Evolutionary conservation across 805 yeast genomes (phyloP), one percentile per base, ranked within the genome.

Genomic region (Candida koratica): DNA sequence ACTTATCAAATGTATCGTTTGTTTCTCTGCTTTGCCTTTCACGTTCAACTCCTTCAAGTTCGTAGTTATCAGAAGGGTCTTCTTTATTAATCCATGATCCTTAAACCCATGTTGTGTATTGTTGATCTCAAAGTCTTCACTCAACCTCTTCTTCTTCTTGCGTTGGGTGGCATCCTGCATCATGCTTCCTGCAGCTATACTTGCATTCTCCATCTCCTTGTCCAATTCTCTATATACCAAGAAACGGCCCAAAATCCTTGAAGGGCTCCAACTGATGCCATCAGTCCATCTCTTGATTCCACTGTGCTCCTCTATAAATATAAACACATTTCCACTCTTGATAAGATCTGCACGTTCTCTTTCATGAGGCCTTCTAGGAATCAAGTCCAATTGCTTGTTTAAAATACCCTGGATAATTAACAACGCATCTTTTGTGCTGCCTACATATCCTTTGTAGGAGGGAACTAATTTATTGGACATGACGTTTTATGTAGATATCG

Each of bases 241-340:
- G 49, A 89, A 89, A 40, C 93, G 69, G 5, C 95, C 95, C 17
- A 87, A 68, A 25, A 89, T 87, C 32, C 97, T 68, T 2, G 94
- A 82, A 0, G 97, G 96, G 2, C 89, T 79, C 97, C 97, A 89
- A 10, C 89, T 69, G 10, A 85, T 75, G n/a, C 96, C 96, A 52
- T 89, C 97, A 1, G 97, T 89, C 97, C 97, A 89, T 41, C 97
- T 69, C 54, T 84, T 84, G 42, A 89, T 88, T 3, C 90, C 88
- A 0, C 89, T 79, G 9, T 73, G 66, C 46, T 83, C 86, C 57
- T 89, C 96, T 32, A 82, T 75, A 52, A 89, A 88, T 1, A 90
- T 86, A 58, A 89, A 88, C 1, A 87, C 79, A 46, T 79, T 77
- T 0, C 96, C 96, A 7, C 87, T 79, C 37, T 69, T 63, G 22